phyloP scores from a whole-genome alignment of 768 basidiomycete genomes.

The Lactifluus volemus region DNA sequence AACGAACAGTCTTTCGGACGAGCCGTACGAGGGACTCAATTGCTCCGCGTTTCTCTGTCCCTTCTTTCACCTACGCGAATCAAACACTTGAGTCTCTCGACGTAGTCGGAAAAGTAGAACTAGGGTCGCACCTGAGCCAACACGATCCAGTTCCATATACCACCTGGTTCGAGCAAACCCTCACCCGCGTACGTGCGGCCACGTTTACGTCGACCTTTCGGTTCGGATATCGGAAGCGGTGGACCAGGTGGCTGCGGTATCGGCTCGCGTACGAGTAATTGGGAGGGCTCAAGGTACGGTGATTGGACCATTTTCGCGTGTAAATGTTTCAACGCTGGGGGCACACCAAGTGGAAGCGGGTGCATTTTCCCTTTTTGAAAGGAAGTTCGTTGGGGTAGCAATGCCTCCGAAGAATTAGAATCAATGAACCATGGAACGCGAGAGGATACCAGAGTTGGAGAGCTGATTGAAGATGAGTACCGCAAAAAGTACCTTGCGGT shows the following conservation, averaged over 20 bases:
- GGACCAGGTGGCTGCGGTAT: constrained; percentile 46
- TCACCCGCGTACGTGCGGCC: constrained; percentile 64
- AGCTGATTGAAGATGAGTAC: not conserved
- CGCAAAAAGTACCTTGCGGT: not conserved
- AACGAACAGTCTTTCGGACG: constrained; percentile 61
- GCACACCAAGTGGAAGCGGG: constrained; percentile 44
- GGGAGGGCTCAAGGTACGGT: constrained; percentile 58
- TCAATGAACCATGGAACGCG: constrained; percentile 63
- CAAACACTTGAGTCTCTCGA: not conserved
- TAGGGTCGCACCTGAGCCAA: constrained; percentile 52
- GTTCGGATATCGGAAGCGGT: constrained; percentile 43
- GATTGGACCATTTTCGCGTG: constrained; percentile 49
- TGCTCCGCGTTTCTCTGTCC: constrained; percentile 69
- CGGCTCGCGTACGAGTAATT: constrained; percentile 47
- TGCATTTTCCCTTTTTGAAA: constrained; percentile 25
- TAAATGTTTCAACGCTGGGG: constrained; percentile 43
- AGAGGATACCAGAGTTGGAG: not conserved
- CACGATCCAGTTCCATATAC: constrained; percentile 73
- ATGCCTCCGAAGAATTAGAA: constrained; percentile 34
- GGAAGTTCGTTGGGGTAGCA: constrained; percentile 8
- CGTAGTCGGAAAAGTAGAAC: not conserved
- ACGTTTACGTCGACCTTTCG: constrained; percentile 55
- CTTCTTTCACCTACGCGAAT: constrained; percentile 57
- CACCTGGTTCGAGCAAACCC: constrained; percentile 40
- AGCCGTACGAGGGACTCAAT: constrained; percentile 66